Evolutionary conservation across 2,329 filamentous ascomycete species (phyloP).

Genomic region (Helotiales sp.): DNA sequence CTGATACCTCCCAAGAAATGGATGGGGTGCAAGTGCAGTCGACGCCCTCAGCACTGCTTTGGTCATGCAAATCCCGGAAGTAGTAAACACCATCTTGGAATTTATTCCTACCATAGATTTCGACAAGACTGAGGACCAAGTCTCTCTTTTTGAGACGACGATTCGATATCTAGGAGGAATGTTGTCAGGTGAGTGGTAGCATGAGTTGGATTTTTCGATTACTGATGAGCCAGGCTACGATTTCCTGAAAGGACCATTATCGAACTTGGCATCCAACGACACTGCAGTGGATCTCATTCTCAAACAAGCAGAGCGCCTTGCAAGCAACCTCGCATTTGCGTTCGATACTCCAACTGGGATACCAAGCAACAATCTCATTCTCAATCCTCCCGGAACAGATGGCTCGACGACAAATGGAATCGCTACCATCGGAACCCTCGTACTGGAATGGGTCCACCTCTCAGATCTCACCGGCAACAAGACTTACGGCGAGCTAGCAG

Average conservation of each 20-base stretch:
- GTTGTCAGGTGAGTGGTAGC: slow-evolving; percentile 64
- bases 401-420: slow-evolving; percentile 67
- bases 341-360: slow-evolving; percentile 80
- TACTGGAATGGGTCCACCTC: slow-evolving; percentile 83
- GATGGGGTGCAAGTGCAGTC: slow-evolving; percentile 83
- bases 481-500: slow-evolving; percentile 68
- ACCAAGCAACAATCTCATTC: slow-evolving; percentile 70
- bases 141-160: slow-evolving; percentile 88
- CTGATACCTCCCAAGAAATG: slow-evolving; percentile 56
- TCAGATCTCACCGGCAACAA: slow-evolving; percentile 73
- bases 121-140: slow-evolving; percentile 57
- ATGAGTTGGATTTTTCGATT: not conserved
- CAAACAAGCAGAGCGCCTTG: slow-evolving; percentile 69
- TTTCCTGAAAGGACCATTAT: slow-evolving; percentile 71
- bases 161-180: slow-evolving; percentile 87
- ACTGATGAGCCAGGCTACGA: slow-evolving; percentile 59
- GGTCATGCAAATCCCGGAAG: slow-evolving; percentile 71
- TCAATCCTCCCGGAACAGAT: slow-evolving; percentile 58
- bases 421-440: slow-evolving; percentile 76
- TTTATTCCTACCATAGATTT: slow-evolving; percentile 76
- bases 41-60: slow-evolving; percentile 82
- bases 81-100: slow-evolving; percentile 73
- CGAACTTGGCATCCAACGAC: slow-evolving; percentile 52
- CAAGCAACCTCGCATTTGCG: slow-evolving; percentile 74
- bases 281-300: slow-evolving; percentile 62